Percentiles rank a stretch among this genome's conserved stretches.
Evolutionary conservation across 768 basidiomycete genomes (phyloP).

Genomic region (Leccinum subtestaceum): DNA sequence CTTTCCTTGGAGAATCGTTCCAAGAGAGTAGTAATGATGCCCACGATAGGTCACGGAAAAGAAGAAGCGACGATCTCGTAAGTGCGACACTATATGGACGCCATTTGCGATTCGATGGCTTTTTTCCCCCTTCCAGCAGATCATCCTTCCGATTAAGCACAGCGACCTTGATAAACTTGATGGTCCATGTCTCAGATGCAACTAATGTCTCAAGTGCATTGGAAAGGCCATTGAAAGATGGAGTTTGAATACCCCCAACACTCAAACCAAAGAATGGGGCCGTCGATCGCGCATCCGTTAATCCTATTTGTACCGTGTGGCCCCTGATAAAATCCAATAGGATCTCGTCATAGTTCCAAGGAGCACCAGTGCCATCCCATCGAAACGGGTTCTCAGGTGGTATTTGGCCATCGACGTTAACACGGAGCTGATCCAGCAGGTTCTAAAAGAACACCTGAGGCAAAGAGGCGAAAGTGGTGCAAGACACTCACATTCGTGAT

Average conservation of each 20-base stretch:
- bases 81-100: slow-evolving; percentile 79
- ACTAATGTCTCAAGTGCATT: slow-evolving; percentile 25
- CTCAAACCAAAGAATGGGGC: slow-evolving; percentile 42
- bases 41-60: slow-evolving; percentile 76
- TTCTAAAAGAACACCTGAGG: slow-evolving; percentile 41
- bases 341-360: slow-evolving; percentile 67
- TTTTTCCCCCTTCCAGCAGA: slow-evolving; percentile 70
- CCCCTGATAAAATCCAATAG: slow-evolving; percentile 64
- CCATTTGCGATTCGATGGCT: slow-evolving; percentile 82
- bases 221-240: slow-evolving; percentile 30
- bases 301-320: slow-evolving; percentile 52
- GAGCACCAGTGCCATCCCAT: slow-evolving; percentile 61
- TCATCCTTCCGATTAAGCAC: slow-evolving; percentile 83
- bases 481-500: slow-evolving; percentile 67
- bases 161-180: slow-evolving; percentile 81
- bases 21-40: slow-evolving; percentile 45
- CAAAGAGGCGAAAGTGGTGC: neutral
- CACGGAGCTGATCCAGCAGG: slow-evolving; percentile 63
- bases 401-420: slow-evolving; percentile 58
- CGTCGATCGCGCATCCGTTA: slow-evolving; percentile 39
- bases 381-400: slow-evolving; percentile 63
- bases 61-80: slow-evolving; percentile 86
- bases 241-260: slow-evolving; percentile 35
- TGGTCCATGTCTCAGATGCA: slow-evolving; percentile 36
- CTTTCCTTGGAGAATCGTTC: slow-evolving; percentile 35